These are phyloP conservation scores for Epicoccum nigrum DNA, from an alignment of 2,329 filamentous ascomycete genomes.

Conservation along the genomic window DNA sequence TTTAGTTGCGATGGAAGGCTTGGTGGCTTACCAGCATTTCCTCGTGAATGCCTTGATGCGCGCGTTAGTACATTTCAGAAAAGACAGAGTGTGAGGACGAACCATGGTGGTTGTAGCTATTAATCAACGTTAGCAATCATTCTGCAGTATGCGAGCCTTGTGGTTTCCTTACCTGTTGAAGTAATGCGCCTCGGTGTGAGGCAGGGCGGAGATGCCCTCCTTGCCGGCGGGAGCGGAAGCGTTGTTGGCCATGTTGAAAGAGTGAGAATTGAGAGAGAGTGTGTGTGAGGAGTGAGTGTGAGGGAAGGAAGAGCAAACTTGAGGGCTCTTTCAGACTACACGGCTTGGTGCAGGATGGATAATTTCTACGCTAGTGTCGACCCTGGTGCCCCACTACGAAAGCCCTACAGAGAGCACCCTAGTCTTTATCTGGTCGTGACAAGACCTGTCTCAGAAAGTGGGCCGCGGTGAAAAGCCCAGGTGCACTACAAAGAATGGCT, in stretches of 20 bases:
- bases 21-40: conserved; percentile 83
- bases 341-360: conserved; percentile 23
- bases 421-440: conserved; percentile 17
- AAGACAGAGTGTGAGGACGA: conserved; percentile 51
- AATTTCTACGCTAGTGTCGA: conserved; percentile 35
- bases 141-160: conserved; percentile 26
- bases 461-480: conserved; percentile 8
- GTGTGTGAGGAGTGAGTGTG: conserved; percentile 8
- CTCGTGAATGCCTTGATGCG: conserved; percentile 81
- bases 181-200: conserved; percentile 97
- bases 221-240: conserved; percentile 32
- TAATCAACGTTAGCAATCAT: conserved; percentile 46
- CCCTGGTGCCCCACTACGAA: conserved; percentile 22
- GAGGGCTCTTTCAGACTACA: conserved; percentile 15
- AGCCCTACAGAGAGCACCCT: conserved; percentile 12
- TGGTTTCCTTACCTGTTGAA: conserved; percentile 80
- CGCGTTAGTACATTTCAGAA: conserved; percentile 47
- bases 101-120: conserved; percentile 98
- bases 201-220: conserved; percentile 64
- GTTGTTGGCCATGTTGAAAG: conserved; percentile 35
- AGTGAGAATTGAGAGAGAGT: neutral
- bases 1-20: neutral
- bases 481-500: neutral
- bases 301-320: conserved; percentile 6
- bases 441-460: conserved; percentile 8